These are phyloP conservation scores for Pterocarpus macrocarpus DNA, from an alignment of 306 rosid species.

Conservation along the genomic window DNA sequence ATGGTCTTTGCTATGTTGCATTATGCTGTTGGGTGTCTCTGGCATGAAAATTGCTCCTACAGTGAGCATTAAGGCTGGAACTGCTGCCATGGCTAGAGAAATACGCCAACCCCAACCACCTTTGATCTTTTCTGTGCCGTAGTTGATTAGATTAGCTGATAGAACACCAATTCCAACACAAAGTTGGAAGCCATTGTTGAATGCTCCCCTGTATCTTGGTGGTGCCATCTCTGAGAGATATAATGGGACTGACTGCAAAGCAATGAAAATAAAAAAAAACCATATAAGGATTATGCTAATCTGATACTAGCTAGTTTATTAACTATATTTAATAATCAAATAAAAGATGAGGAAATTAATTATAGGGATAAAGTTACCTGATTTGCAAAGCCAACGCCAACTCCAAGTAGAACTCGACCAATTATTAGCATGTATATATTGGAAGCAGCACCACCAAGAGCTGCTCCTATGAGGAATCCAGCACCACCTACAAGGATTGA, in stretches of 20 bases:
- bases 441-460: constrained; percentile 50
- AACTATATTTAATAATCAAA: no score
- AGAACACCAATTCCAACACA: constrained; percentile 23
- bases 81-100: constrained; percentile 33
- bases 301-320: no score
- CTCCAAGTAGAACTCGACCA: constrained; percentile 62
- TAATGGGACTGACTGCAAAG: constrained; percentile 50
- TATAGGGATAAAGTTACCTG: constrained; percentile 43
- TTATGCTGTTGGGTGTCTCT: background rate
- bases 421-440: constrained; percentile 45
- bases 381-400: constrained; percentile 66
- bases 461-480: constrained; percentile 52
- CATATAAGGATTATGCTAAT: no score
- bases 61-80: background rate
- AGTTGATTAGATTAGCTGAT: constrained; percentile 16
- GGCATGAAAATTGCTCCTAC: background rate
- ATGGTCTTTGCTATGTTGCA: background rate
- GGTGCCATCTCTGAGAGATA: constrained; percentile 56
- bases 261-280: no score
- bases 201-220: constrained; percentile 54
- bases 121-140: constrained; percentile 28
- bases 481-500: constrained; percentile 56
- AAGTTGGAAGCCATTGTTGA: constrained; percentile 55
- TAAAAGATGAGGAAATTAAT: no score
- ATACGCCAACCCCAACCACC: constrained; percentile 41